Evolutionary conservation across 208 protist genomes (phyloP), one percentile per base, ranked within the genome.

Genomic region (Crithidia sp.): DNA sequence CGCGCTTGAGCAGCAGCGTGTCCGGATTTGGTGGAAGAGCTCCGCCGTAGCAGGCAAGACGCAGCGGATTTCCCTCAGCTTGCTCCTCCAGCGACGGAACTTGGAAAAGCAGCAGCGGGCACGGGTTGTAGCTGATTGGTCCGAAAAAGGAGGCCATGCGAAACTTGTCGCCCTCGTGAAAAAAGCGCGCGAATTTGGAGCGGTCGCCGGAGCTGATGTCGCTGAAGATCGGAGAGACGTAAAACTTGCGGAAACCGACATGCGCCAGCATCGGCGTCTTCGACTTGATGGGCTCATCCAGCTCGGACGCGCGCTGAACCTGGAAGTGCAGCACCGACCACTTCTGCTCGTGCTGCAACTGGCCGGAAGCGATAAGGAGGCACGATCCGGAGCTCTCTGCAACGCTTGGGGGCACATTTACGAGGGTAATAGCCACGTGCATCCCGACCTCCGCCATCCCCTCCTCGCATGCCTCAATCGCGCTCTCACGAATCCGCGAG

Each of bases 311-410:
- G 7, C 82, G 81, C 74, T 96, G 92, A 50, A 96, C 74, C 57
- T 93, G 84, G 59, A 94, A 96, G 58, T 96, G 92, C 0, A 96
- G 67, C 19, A 96, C 89, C 19, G 92, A 96, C 90, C 92, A 96
- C 71, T 96, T 96, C 71, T 96, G 92, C 70, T 96, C 89, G 65
- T 96, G 89, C 70, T 94, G 86, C 41, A 96, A 79, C 69, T 96
- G 92, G 13, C 85, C 92, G 19, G 92, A 96, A 13, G 87, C 88
- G 81, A 96, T 91, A 47, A 95, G 71, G 45, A 90, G 73, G 52
- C 82, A 85, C 39, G 57, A 72, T 17, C 62, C 59, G 44, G 68
- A 50, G 56, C 80, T 82, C 45, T 89, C 56, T 61, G 76, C 88
- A 2, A 94, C 86, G 40, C 28, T 66, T 41, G 53, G 49, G 19